Evolutionary conservation across 2,329 filamentous ascomycete genomes (phyloP).

Genomic region (Eutypa lata): DNA sequence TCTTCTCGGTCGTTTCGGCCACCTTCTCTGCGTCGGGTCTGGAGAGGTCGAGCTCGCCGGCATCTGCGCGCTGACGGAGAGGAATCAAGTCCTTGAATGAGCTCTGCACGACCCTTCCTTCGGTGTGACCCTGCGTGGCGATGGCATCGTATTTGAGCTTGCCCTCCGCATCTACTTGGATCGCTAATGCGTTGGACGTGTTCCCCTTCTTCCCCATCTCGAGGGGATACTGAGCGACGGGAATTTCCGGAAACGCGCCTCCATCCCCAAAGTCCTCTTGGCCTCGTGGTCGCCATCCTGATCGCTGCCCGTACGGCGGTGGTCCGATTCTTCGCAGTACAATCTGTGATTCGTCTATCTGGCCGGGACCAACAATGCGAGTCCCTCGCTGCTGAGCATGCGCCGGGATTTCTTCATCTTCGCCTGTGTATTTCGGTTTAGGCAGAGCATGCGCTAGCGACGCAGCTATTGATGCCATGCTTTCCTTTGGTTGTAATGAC

Average conservation of each 20-base stretch:
- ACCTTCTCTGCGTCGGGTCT: constrained; percentile 84
- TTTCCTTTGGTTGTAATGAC: constrained; percentile 10
- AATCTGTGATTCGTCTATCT: constrained; percentile 82
- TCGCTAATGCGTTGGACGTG: constrained; percentile 81
- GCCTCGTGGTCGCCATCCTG: constrained; percentile 84
- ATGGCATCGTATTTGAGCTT: constrained; percentile 97
- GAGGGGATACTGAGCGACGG: constrained; percentile 90
- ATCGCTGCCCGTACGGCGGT: constrained; percentile 81
- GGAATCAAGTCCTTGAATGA: constrained; percentile 98
- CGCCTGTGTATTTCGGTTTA: constrained; percentile 86
- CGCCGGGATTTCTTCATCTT: constrained; percentile 75
- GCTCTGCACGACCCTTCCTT: constrained; percentile 82
- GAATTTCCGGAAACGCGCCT: constrained; percentile 91
- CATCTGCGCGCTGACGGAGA: constrained; percentile 85
- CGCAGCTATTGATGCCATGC: constrained; percentile 65
- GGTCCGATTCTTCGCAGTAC: constrained; percentile 78
- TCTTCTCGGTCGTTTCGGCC: constrained; percentile 78
- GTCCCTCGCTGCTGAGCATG: constrained; percentile 75
- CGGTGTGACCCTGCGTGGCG: constrained; percentile 81
- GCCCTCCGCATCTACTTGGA: constrained; percentile 86
- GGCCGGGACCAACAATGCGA: constrained; percentile 73
- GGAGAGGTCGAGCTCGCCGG: constrained; percentile 84
- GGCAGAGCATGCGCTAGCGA: constrained; percentile 79
- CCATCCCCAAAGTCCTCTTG: constrained; percentile 95
- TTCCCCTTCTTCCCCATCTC: constrained; percentile 85